Percentiles rank a stretch among this genome's conserved stretches.
These are phyloP conservation scores for Plasmodium reichenowi DNA, from an alignment of 169 alveolate species.

Conservation along the genomic window DNA sequence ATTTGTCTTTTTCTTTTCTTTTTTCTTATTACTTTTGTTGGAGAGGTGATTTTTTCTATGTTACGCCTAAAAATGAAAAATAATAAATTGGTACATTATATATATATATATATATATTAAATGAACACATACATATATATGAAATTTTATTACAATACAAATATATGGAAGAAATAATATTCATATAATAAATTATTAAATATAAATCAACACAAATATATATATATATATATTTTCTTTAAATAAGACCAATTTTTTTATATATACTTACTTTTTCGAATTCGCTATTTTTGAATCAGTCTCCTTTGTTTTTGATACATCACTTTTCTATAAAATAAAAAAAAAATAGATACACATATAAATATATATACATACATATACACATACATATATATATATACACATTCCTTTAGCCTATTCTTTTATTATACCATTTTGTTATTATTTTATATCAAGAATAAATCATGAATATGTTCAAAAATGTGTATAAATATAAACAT, in stretches of 20 bases:
- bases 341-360: not conserved
- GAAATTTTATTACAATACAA: not conserved
- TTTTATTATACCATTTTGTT: too few relatives aligned
- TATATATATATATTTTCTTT: not conserved
- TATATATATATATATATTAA: not conserved
- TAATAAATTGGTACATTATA: not conserved
- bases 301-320: conserved; percentile 28
- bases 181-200: not conserved
- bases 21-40: conserved; percentile 14
- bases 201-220: not conserved
- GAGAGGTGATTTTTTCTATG: conserved; percentile 42
- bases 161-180: not conserved
- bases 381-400: conserved; percentile 4
- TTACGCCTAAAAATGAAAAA: conserved; percentile 27
- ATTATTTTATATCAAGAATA: too few relatives aligned
- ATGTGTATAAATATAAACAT: too few relatives aligned
- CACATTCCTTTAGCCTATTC: not conserved
- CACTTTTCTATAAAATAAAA: conserved; percentile 21
- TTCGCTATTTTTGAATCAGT: conserved; percentile 40
- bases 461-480: too few relatives aligned
- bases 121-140: not conserved
- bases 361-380: not conserved
- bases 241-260: too few relatives aligned
- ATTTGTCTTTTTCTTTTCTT: conserved; percentile 4
- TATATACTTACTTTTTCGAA: conserved; percentile 42